phyloP scores from a whole-genome alignment of 1,284 basidiomycete species.

The Cryptococcus floricola region DNA sequence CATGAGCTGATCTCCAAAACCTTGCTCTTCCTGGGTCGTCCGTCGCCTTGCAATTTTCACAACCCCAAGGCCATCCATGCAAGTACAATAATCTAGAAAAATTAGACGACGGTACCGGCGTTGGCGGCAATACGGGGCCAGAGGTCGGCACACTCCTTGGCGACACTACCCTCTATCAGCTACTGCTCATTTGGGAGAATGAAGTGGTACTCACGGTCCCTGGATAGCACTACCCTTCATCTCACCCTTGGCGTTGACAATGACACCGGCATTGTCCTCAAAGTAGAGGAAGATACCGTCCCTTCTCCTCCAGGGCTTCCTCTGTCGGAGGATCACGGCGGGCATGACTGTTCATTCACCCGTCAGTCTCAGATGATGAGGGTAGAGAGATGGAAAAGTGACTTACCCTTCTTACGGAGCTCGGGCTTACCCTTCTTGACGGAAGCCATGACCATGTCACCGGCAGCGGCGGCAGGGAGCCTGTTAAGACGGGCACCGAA shows the following conservation, averaged over 20 bases:
- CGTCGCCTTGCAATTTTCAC: too few relatives aligned
- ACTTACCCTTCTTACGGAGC: conserved; percentile 92
- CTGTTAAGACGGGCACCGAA: conserved; percentile 96
- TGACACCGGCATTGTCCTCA: conserved; percentile 92
- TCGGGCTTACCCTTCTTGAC: conserved; percentile 99
- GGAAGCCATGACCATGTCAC: conserved; percentile 97
- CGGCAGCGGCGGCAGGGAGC: conserved; percentile 95
- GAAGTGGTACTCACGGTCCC: conserved; percentile 59
- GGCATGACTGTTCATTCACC: conserved; percentile 69
- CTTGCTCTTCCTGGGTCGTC: neutral
- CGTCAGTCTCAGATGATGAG: neutral
- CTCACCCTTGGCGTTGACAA: conserved; percentile 96
- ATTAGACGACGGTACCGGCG: conserved; percentile 90
- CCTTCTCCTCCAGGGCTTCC: conserved; percentile 96
- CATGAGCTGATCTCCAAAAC: too few relatives aligned
- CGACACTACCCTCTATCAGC: conserved; percentile 31
- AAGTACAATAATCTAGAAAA: neutral
- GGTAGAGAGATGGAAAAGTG: neutral
- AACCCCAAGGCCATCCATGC: neutral
- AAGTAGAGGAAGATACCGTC: conserved; percentile 99
- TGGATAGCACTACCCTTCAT: conserved; percentile 99
- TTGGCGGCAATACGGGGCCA: conserved; percentile 99
- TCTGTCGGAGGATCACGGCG: conserved; percentile 93
- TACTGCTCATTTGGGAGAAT: neutral
- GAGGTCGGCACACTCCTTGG: conserved; percentile 70